phyloP scores from a whole-genome alignment of 805 yeast species.

The Candida stauntonica region DNA sequence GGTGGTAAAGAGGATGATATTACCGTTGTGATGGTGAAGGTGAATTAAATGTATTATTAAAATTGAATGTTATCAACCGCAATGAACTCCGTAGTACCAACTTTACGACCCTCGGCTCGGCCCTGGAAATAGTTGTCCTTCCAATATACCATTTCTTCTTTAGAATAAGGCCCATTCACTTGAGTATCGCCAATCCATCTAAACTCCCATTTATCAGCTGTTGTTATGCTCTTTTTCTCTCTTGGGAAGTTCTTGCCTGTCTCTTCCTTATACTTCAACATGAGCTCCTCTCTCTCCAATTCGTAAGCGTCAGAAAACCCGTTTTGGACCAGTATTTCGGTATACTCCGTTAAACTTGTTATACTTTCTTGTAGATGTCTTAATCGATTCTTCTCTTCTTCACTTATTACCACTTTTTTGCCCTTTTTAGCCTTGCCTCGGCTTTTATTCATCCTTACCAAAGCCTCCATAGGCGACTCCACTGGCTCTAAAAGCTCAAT shows the following conservation, averaged over 20 bases:
- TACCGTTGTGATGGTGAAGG: slow-evolving; percentile 67
- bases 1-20: slow-evolving; percentile 98
- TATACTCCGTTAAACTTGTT: slow-evolving; percentile 41
- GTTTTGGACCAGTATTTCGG: slow-evolving; percentile 41
- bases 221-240: slow-evolving; percentile 18
- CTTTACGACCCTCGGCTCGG: slow-evolving; percentile 37
- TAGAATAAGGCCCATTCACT: slow-evolving; percentile 48
- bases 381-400: slow-evolving; percentile 17
- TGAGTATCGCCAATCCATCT: slow-evolving; percentile 41
- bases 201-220: slow-evolving; percentile 41
- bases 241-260: slow-evolving; percentile 37
- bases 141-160: slow-evolving; percentile 49
- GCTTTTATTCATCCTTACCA: slow-evolving; percentile 36
- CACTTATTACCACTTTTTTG: slow-evolving; percentile 12
- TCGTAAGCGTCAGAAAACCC: slow-evolving; percentile 47
- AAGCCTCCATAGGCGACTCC: slow-evolving; percentile 56
- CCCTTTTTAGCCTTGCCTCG: slow-evolving; percentile 16
- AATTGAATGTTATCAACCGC: slow-evolving; percentile 10
- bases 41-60: slow-evolving; percentile 3
- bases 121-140: slow-evolving; percentile 42
- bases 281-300: slow-evolving; percentile 50
- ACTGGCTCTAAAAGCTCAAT: slow-evolving; percentile 48
- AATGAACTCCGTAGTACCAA: slow-evolving; percentile 17
- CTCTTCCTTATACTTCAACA: slow-evolving; percentile 38
- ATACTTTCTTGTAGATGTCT: slow-evolving; percentile 28